phyloP scores from a whole-genome alignment of 2,329 filamentous ascomycete species.

The Teratosphaeria nubilosa region DNA sequence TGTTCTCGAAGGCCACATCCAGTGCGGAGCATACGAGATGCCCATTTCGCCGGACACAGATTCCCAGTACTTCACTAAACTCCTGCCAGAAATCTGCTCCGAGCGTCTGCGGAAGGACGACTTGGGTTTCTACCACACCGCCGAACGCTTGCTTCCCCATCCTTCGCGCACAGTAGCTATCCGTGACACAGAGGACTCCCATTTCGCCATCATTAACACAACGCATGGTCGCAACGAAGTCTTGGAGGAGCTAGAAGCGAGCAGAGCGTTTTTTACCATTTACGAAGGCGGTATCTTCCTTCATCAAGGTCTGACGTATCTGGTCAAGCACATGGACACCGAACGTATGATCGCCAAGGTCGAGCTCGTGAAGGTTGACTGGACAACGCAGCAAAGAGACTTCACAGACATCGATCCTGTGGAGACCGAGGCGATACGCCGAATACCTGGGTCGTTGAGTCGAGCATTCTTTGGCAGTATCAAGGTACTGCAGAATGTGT shows the following conservation, averaged over 20 bases:
- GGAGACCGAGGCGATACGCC: conserved; percentile 78
- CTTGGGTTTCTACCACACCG: conserved; percentile 79
- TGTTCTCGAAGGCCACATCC: conserved; percentile 83
- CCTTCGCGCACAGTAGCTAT: conserved; percentile 80
- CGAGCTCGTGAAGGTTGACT: conserved; percentile 81
- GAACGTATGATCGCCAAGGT: conserved; percentile 78
- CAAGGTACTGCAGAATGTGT: conserved; percentile 77
- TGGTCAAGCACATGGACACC: conserved; percentile 79
- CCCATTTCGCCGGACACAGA: conserved; percentile 75
- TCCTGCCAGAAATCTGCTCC: conserved; percentile 59
- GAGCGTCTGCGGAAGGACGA: conserved; percentile 66
- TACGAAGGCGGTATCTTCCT: conserved; percentile 97
- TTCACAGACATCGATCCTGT: conserved; percentile 90
- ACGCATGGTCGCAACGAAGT: conserved; percentile 74
- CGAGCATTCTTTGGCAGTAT: conserved; percentile 80
- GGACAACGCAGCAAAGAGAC: conserved; percentile 87
- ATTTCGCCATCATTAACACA: conserved; percentile 86
- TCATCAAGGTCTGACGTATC: conserved; percentile 87
- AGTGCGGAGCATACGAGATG: conserved; percentile 93
- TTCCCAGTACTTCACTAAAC: conserved; percentile 64
- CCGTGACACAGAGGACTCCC: conserved; percentile 78
- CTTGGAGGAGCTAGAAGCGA: conserved; percentile 91
- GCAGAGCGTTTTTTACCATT: conserved; percentile 86
- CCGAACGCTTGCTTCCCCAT: conserved; percentile 74
- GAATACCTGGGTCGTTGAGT: conserved; percentile 52